Evolutionary conservation across 2,329 filamentous ascomycete species (phyloP).

Genomic region (Penicillium sclerotiorum): DNA sequence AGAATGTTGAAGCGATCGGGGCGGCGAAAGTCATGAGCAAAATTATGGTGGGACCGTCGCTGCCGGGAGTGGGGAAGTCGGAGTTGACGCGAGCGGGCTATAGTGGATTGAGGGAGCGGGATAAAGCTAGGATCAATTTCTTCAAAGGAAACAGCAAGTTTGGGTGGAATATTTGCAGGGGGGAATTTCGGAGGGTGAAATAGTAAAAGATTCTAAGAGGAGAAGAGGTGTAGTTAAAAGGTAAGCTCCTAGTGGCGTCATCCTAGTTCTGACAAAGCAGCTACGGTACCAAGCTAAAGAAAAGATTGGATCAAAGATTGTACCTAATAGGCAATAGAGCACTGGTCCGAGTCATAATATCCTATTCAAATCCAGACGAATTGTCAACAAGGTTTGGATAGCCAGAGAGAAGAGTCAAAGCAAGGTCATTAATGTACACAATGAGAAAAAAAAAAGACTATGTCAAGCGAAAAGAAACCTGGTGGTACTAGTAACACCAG

Average conservation of each 20-base stretch:
- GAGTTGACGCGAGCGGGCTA: background rate
- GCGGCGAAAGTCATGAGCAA: constrained; percentile 42
- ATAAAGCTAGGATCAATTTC: background rate
- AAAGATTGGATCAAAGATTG: no score
- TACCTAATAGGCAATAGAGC: no score
- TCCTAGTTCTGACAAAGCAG: constrained; percentile 16
- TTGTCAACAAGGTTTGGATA: background rate
- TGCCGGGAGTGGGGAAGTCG: constrained; percentile 21
- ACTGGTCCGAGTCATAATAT: no score
- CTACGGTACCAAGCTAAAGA: no score
- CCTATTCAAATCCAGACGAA: no score
- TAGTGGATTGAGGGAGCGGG: background rate
- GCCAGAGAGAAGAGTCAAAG: constrained; percentile 3
- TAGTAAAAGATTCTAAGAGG: no score
- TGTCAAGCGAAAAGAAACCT: constrained; percentile 21
- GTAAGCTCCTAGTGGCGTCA: no score
- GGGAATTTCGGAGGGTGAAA: no score
- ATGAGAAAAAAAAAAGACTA: constrained; percentile 26
- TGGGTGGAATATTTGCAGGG: background rate
- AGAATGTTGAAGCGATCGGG: constrained; percentile 57
- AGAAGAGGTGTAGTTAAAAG: no score
- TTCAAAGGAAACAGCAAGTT: background rate
- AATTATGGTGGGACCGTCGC: constrained; percentile 28
- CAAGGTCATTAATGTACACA: constrained; percentile 34
- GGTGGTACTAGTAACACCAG: constrained; percentile 6